These are phyloP conservation scores for Pseudogymnoascus sp. DNA, from an alignment of 2,329 filamentous ascomycete genomes.

Conservation along the genomic window DNA sequence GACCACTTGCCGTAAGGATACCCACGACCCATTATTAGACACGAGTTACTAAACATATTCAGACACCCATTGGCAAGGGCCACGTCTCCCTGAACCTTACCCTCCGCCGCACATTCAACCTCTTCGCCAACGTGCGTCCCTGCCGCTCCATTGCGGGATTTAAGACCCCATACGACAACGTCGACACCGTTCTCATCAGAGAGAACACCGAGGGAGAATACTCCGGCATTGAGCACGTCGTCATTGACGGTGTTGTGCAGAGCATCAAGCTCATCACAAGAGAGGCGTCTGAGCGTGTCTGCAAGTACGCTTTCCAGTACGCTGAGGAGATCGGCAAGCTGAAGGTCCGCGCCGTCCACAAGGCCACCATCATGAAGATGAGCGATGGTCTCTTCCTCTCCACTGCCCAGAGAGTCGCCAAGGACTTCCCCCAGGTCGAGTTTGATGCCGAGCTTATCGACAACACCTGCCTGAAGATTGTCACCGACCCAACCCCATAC, in stretches of 20 bases:
- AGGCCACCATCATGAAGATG: constrained; percentile 99
- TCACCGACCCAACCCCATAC: constrained; percentile 91
- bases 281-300: constrained; percentile 88
- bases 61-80: constrained; percentile 96
- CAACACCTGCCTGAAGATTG: constrained; percentile 99
- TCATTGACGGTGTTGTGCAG: constrained; percentile 96
- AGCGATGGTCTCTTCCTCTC: constrained; percentile 95
- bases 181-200: constrained; percentile 95
- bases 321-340: constrained; percentile 86
- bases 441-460: constrained; percentile 97
- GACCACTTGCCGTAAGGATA: constrained; percentile 76
- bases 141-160: constrained; percentile 95
- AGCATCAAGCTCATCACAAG: constrained; percentile 99
- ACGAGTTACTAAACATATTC: constrained; percentile 14
- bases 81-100: constrained; percentile 99
- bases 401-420: constrained; percentile 75
- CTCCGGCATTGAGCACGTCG: constrained; percentile 97
- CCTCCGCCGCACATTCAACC: constrained; percentile 97
- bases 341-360: constrained; percentile 98
- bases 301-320: constrained; percentile 97
- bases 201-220: constrained; percentile 99
- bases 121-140: constrained; percentile 97
- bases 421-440: constrained; percentile 92
- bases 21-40: constrained; percentile 15
- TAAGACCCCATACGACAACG: constrained; percentile 97